Percentiles rank a stretch among this genome's conserved stretches.
phyloP scores from a whole-genome alignment of 169 alveolate genomes.

The Babesia gibsoni region DNA sequence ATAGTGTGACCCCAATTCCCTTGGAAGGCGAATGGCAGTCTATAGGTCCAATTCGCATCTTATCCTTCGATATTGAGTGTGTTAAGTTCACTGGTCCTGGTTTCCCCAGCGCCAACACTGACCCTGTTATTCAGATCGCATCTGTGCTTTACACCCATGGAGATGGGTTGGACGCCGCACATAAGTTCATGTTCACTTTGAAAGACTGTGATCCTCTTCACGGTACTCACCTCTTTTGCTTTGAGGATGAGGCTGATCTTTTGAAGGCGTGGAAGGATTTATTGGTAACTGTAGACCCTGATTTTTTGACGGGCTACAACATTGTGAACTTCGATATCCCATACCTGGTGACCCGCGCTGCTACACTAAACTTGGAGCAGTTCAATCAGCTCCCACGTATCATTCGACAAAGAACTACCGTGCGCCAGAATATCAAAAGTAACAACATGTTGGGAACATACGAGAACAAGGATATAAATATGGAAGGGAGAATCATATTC shows the following conservation, averaged over 20 bases:
- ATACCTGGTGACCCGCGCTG: slow-evolving; percentile 92
- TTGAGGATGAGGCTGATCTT: slow-evolving; percentile 74
- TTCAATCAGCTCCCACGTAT: slow-evolving; percentile 83
- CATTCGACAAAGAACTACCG: slow-evolving; percentile 66
- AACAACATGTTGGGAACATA: slow-evolving; percentile 90
- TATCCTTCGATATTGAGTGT: slow-evolving; percentile 89
- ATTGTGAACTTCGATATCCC: slow-evolving; percentile 96
- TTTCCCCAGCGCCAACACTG: slow-evolving; percentile 93
- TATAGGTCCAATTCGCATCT: slow-evolving; percentile 93
- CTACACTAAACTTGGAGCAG: slow-evolving; percentile 79
- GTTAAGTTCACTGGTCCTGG: slow-evolving; percentile 33
- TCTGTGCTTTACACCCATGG: slow-evolving; percentile 83
- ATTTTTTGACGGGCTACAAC: slow-evolving; percentile 92
- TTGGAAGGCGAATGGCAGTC: slow-evolving; percentile 88
- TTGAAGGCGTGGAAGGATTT: slow-evolving; percentile 87
- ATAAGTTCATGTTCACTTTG: slow-evolving; percentile 77
- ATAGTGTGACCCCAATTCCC: slow-evolving; percentile 76
- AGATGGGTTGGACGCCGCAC: slow-evolving; percentile 48
- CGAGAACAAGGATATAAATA: slow-evolving; percentile 87
- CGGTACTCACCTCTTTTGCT: slow-evolving; percentile 83
- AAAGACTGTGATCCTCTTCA: slow-evolving; percentile 83
- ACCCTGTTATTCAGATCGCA: slow-evolving; percentile 95
- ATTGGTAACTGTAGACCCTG: slow-evolving; percentile 48
- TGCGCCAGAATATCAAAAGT: slow-evolving; percentile 83
- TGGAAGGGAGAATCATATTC: slow-evolving; percentile 96